Evolutionary conservation across 129 eudicot genomes (phyloP).

Genomic region (Deinandra increscens): DNA sequence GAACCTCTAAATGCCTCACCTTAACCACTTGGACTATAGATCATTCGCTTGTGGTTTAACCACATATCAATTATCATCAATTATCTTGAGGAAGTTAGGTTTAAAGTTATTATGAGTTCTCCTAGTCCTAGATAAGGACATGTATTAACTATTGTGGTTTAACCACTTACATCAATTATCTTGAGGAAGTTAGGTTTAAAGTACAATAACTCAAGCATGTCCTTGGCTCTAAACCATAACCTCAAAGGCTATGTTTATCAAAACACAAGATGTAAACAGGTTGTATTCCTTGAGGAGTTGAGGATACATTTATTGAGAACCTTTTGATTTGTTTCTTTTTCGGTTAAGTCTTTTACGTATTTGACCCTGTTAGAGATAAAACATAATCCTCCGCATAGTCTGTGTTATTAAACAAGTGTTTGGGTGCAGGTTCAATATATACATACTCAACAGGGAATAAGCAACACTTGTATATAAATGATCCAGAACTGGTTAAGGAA

Average conservation of each 20-base stretch:
- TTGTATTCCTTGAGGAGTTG: background rate
- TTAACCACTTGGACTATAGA: no score
- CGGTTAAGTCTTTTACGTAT: background rate
- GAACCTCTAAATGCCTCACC: no score
- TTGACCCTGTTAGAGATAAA: background rate
- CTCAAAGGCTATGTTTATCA: no score
- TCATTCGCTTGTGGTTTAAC: no score
- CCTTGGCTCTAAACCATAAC: background rate
- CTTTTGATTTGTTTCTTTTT: background rate
- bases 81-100: no score
- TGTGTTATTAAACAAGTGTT: slow-evolving; percentile 3
- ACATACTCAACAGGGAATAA: slow-evolving; percentile 79
- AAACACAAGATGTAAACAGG: background rate
- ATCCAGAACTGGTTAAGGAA: slow-evolving; percentile 79
- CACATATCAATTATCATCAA: no score
- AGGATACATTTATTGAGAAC: background rate
- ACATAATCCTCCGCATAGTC: background rate
- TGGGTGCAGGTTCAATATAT: slow-evolving; percentile 61
- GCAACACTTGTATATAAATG: slow-evolving; percentile 83
- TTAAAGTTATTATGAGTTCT: no score
- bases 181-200: background rate
- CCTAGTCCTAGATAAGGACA: no score
- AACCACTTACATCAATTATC: no score
- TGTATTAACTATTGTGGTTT: no score
- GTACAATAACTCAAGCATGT: background rate